These are phyloP conservation scores for Cardamine resedifolia DNA, from an alignment of 345 rosid genomes.

Conservation along the genomic window DNA sequence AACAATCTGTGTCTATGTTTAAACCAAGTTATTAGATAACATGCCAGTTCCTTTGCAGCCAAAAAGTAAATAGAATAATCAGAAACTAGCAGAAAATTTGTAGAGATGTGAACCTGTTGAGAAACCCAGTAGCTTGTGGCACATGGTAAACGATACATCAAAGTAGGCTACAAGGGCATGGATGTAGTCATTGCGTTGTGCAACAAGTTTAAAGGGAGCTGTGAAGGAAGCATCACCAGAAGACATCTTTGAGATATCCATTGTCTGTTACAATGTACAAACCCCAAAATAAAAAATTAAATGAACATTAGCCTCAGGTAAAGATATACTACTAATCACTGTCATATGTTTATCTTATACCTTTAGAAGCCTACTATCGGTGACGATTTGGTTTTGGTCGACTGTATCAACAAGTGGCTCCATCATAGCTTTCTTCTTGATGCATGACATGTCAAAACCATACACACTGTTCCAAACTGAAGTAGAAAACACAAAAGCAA, in stretches of 20 bases:
- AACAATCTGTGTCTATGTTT: background rate
- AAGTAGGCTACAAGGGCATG: slow-evolving; percentile 98
- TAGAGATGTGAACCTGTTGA: slow-evolving; percentile 70
- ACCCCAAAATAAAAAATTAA: slow-evolving; percentile 8
- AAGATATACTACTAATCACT: slow-evolving; percentile 6
- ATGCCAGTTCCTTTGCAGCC: background rate
- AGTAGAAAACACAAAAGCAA: slow-evolving; percentile 7
- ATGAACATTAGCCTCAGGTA: slow-evolving; percentile 16
- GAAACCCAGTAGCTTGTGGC: slow-evolving; percentile 93
- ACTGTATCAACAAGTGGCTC: slow-evolving; percentile 98
- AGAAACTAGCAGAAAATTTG: background rate
- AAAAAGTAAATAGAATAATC: background rate
- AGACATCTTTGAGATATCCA: slow-evolving; percentile 96
- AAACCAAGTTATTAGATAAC: background rate
- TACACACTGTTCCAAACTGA: slow-evolving; percentile 93
- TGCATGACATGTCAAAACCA: slow-evolving; percentile 97
- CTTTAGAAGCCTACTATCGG: slow-evolving; percentile 78
- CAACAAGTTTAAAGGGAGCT: slow-evolving; percentile 89
- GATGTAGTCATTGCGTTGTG: slow-evolving; percentile 95
- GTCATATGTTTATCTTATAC: slow-evolving; percentile 40
- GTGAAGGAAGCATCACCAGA: slow-evolving; percentile 97
- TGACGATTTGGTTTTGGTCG: slow-evolving; percentile 90
- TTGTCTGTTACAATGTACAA: slow-evolving; percentile 77
- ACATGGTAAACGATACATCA: slow-evolving; percentile 92
- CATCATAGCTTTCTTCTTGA: slow-evolving; percentile 92